Evolutionary conservation across 495 filamentous ascomycete genomes (phyloP).

Genomic region (Astrothelium subdiscretum): DNA sequence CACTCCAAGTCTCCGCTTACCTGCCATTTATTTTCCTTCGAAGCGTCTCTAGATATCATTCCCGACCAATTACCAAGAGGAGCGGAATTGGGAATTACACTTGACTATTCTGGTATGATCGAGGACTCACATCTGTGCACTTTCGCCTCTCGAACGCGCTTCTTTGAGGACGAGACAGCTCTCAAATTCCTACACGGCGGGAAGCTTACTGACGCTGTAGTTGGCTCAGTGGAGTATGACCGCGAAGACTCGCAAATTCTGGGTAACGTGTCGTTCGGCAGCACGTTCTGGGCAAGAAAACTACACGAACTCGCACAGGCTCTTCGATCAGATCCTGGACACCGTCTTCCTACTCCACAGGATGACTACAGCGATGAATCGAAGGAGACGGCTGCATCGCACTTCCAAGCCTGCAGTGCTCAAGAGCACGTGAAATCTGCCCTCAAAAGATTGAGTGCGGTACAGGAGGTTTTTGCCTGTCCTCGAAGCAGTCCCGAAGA

Average conservation of each 20-base stretch:
- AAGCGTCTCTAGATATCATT: conserved; percentile 23
- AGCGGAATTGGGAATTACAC: conserved; percentile 20
- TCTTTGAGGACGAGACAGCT: conserved; percentile 18
- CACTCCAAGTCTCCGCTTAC: conserved; percentile 12
- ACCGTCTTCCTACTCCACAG: not conserved
- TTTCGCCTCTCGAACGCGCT: conserved; percentile 18
- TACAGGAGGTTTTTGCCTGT: conserved; percentile 5
- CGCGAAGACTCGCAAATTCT: conserved; percentile 4
- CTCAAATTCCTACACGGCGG: conserved; percentile 9
- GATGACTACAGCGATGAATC: not conserved
- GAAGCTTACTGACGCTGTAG: conserved; percentile 2
- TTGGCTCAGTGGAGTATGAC: conserved; percentile 10
- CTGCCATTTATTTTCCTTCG: conserved; percentile 23
- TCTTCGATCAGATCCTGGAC: conserved; percentile 6
- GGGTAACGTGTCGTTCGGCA: conserved; percentile 20
- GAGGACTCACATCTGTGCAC: conserved; percentile 5
- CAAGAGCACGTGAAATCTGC: conserved; percentile 6
- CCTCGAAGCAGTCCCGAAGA: not conserved
- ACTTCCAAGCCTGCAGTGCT: not conserved
- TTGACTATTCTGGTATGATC: conserved; percentile 14
- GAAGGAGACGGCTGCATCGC: not conserved
- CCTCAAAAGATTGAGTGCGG: not conserved
- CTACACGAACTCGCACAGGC: conserved; percentile 14
- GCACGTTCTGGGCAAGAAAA: conserved; percentile 24
- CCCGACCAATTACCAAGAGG: conserved; percentile 5